Percentiles rank a stretch among this genome's conserved stretches.
phyloP scores from a whole-genome alignment of 2,329 filamentous ascomycete genomes.

The Colletotrichum gloeosporioides region DNA sequence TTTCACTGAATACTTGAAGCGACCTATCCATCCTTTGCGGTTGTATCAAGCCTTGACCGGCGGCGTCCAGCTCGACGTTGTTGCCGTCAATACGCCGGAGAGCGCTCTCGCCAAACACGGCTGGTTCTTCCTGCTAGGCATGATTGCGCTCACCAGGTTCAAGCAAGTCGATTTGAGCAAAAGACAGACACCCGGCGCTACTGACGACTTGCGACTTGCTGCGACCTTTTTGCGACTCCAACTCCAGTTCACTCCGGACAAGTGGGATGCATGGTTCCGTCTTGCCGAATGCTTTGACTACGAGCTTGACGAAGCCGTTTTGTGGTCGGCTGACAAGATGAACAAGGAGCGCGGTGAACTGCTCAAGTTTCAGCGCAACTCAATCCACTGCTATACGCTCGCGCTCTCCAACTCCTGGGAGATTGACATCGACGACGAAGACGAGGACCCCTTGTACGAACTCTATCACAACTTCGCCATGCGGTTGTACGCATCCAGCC shows the following conservation, averaged over 20 bases:
- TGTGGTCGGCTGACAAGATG: slow-evolving; percentile 91
- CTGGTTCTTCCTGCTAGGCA: slow-evolving; percentile 92
- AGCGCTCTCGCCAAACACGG: slow-evolving; percentile 78
- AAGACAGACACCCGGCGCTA: slow-evolving; percentile 77
- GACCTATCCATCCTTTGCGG: slow-evolving; percentile 80
- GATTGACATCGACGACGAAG: slow-evolving; percentile 46
- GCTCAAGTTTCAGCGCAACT: slow-evolving; percentile 75
- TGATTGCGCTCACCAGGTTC: slow-evolving; percentile 88
- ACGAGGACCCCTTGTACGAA: slow-evolving; percentile 61
- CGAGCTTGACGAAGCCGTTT: slow-evolving; percentile 83
- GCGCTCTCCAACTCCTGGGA: slow-evolving; percentile 61
- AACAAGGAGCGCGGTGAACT: slow-evolving; percentile 82
- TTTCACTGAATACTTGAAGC: slow-evolving; percentile 80
- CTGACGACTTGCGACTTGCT: slow-evolving; percentile 83
- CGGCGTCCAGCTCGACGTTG: slow-evolving; percentile 74
- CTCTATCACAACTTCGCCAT: slow-evolving; percentile 66
- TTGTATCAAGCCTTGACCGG: slow-evolving; percentile 84
- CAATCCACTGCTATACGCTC: slow-evolving; percentile 80
- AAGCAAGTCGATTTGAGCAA: slow-evolving; percentile 72
- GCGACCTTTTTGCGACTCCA: slow-evolving; percentile 82
- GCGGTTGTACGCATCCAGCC: slow-evolving; percentile 66
- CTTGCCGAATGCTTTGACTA: slow-evolving; percentile 88
- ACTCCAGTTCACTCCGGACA: slow-evolving; percentile 79
- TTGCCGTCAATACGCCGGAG: slow-evolving; percentile 71
- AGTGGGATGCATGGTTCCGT: slow-evolving; percentile 92